Conservation (phyloP, 345 rosid genomes). For the Heritiera littoralis region DNA sequence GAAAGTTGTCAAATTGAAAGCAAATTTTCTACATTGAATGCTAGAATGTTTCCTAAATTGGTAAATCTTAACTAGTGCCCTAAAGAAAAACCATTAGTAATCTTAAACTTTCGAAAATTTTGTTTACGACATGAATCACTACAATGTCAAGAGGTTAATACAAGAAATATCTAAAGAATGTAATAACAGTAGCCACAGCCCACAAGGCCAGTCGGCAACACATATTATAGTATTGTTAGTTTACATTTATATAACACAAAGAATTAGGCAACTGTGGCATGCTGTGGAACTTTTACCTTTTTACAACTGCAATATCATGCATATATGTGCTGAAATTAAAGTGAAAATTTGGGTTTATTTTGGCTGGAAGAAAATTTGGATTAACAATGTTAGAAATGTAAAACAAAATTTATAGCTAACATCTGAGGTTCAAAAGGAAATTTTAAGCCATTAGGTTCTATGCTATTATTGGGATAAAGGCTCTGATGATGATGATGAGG, state of each 20-base stretch:
- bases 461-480: too few relatives aligned
- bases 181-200: neutral
- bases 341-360: neutral
- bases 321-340: neutral
- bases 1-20: neutral
- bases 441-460: neutral
- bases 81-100: neutral
- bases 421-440: neutral
- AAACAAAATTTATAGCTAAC: neutral
- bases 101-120: neutral
- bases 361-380: neutral
- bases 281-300: neutral
- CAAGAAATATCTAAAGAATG: neutral
- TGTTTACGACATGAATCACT: neutral
- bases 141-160: neutral
- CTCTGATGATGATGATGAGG: too few relatives aligned
- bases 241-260: neutral
- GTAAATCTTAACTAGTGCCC: neutral
- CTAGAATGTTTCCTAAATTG: neutral
- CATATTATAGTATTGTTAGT: neutral
- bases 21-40: neutral
- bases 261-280: neutral
- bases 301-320: neutral
- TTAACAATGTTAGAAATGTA: slow-evolving; percentile 6
- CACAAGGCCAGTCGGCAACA: neutral